These are phyloP conservation scores for Neopestalotiopsis sp. DNA, from an alignment of 2,329 filamentous ascomycete species.

Conservation along the genomic window DNA sequence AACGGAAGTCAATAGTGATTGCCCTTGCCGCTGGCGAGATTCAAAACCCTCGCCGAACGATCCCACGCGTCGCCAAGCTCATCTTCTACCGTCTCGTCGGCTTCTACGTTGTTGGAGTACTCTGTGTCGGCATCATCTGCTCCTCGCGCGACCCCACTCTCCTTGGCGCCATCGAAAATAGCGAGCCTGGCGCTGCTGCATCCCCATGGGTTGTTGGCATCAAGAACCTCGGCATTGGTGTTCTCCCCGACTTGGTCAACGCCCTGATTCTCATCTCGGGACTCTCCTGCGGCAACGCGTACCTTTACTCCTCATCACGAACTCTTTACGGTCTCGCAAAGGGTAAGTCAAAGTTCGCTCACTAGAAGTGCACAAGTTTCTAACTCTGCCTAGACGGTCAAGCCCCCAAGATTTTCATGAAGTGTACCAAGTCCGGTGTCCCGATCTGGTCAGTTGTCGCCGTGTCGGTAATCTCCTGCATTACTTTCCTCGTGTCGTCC, in stretches of 20 bases:
- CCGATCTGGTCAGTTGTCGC: constrained; percentile 43
- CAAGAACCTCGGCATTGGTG: constrained; percentile 56
- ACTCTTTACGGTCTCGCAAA: constrained; percentile 35
- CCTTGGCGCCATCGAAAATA: constrained; percentile 57
- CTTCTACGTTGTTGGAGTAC: constrained; percentile 66
- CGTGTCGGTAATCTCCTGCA: constrained; percentile 39
- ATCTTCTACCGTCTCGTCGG: constrained; percentile 67
- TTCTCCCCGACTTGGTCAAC: constrained; percentile 65
- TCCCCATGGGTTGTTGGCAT: constrained; percentile 61
- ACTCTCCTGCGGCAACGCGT: constrained; percentile 29
- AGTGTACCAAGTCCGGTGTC: constrained; percentile 50
- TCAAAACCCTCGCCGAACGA: constrained; percentile 59
- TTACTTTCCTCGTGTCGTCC: constrained; percentile 45
- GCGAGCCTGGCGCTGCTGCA: constrained; percentile 55
- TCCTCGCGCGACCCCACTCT: constrained; percentile 63
- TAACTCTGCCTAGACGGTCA: constrained; percentile 31
- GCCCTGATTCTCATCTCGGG: constrained; percentile 41
- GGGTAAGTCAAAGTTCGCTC: constrained; percentile 13
- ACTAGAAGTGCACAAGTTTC: background rate
- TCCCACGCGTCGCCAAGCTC: constrained; percentile 66
- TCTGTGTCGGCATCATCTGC: constrained; percentile 64
- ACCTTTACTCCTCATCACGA: constrained; percentile 27
- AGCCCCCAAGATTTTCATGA: constrained; percentile 44
- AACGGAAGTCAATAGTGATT: constrained; percentile 46
- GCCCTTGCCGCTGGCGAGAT: constrained; percentile 50